phyloP scores from a whole-genome alignment of 2,329 filamentous ascomycete species.

The Cytospora piceae region DNA sequence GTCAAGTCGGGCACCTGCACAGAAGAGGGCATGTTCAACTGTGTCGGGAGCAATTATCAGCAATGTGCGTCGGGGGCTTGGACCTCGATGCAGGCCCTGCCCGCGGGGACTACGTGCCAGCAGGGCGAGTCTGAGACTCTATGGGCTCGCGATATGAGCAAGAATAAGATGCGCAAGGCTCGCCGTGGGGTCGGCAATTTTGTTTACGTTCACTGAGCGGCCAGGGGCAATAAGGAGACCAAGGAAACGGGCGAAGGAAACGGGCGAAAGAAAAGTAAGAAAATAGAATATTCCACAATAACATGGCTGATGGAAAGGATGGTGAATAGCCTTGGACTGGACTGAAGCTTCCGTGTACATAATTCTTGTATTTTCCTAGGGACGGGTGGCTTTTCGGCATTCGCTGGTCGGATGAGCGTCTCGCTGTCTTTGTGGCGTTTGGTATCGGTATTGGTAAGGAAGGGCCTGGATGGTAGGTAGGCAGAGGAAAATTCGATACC shows the following conservation, averaged over 20 bases:
- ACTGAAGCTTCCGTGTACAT: background rate
- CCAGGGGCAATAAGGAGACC: background rate
- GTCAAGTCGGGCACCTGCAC: conserved; percentile 39
- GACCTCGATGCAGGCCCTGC: conserved; percentile 37
- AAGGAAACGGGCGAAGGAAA: too few relatives aligned
- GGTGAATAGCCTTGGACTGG: background rate
- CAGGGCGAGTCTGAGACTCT: conserved; percentile 32
- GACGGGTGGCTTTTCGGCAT: background rate
- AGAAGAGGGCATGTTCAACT: conserved; percentile 42
- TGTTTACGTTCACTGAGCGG: background rate
- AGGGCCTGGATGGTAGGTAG: background rate
- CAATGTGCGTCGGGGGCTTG: conserved; percentile 42
- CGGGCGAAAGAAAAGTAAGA: too few relatives aligned
- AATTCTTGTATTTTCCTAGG: background rate
- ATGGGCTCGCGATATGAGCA: conserved; percentile 20
- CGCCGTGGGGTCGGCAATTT: conserved; percentile 7
- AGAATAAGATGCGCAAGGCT: conserved; percentile 6
- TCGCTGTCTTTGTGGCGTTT: background rate
- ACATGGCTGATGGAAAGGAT: background rate
- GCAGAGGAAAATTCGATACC: conserved; percentile 1
- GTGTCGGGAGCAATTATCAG: conserved; percentile 40
- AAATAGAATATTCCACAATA: background rate
- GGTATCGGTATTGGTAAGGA: background rate
- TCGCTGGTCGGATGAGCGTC: background rate
- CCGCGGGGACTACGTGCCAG: conserved; percentile 38